Evolutionary conservation across 1,284 basidiomycete genomes (phyloP).

Genomic region (Paramarasmius palmivorus): DNA sequence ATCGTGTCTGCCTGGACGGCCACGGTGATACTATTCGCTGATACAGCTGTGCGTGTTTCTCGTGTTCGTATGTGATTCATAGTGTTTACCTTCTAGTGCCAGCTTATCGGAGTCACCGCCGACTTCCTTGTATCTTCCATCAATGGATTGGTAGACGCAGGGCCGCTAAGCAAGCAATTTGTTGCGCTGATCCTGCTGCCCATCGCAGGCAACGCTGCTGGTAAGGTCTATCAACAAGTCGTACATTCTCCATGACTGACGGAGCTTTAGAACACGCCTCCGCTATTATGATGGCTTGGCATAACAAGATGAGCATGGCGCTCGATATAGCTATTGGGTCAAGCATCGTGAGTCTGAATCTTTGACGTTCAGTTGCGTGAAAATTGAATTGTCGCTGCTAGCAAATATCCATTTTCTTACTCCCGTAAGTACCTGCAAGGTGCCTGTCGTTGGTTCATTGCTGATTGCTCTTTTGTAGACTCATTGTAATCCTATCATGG

Average conservation of each 20-base stretch:
- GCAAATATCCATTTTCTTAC: constrained; percentile 10
- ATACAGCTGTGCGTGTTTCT: background rate
- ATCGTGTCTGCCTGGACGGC: background rate
- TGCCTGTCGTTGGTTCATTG: background rate
- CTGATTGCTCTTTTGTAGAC: background rate
- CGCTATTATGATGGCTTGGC: constrained; percentile 2
- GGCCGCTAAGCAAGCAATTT: constrained; percentile 9
- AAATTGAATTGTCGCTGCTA: too few species aligned
- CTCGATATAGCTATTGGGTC: constrained; percentile 9
- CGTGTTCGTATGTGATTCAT: background rate
- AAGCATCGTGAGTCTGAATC: constrained; percentile 1
- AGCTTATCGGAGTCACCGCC: constrained; percentile 9
- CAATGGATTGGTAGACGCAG: background rate
- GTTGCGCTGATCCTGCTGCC: constrained; percentile 7
- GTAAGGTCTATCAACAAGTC: background rate
- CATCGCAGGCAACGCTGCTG: constrained; percentile 7
- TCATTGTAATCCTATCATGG: constrained; percentile 7
- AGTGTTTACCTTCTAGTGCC: background rate
- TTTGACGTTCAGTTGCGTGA: background rate
- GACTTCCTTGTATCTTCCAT: constrained; percentile 10
- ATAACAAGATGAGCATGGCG: constrained; percentile 5
- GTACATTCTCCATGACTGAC: background rate
- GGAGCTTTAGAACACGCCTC: constrained; percentile 5
- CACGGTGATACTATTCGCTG: background rate
- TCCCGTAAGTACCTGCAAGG: constrained; percentile 1